Base-by-base conservation (phyloP, 2,329 filamentous ascomycete genomes). In the Fusarium bactridioides region DNA sequence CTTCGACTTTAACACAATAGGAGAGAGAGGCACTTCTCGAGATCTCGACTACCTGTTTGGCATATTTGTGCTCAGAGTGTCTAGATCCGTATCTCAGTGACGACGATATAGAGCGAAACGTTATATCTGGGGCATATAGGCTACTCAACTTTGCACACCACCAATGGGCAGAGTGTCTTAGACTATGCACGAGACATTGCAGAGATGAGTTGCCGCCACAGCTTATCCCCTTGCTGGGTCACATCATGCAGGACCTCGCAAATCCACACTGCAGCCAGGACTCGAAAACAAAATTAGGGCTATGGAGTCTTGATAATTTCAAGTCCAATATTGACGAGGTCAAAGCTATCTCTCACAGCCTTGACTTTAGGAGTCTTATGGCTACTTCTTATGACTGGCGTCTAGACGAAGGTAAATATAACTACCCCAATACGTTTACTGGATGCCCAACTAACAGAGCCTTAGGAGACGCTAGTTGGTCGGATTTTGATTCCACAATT, bases 401-500 rank as follows among this genome's bases (percentile, higher is more conserved):
- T 19, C 53, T 56, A 9, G 53, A 44, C 16, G 12, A 56, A 56
- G 38, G 53, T 43, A 56, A 56, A 1, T 25, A 43, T 6, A 11
- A n/a, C 4, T 21, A 15, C 27, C 38, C 51, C 0, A 18, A 38
- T 23, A 1, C 1, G 1, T 18, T 2, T 43, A 15, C 4, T 41
- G 11, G 9, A 18, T 11, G 1, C 2, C n/a, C 8, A 2, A 3
- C 38, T 41, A 11, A n/a, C n/a, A n/a, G n/a, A n/a, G n/a, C n/a
- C n/a, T n/a, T n/a, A n/a, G n/a, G n/a, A n/a, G n/a, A n/a, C n/a
- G n/a, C n/a, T n/a, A n/a, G n/a, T n/a, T n/a, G n/a, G n/a, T n/a
- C n/a, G n/a, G n/a, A 33, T 7, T 31, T 33, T 1, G 38, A 56
- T 25, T 4, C 4, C 0, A 43, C 53, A 0, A 43, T 38, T 13